Base-by-base conservation (phyloP, 1,284 basidiomycete species). In the Agroathelia rolfsii region DNA sequence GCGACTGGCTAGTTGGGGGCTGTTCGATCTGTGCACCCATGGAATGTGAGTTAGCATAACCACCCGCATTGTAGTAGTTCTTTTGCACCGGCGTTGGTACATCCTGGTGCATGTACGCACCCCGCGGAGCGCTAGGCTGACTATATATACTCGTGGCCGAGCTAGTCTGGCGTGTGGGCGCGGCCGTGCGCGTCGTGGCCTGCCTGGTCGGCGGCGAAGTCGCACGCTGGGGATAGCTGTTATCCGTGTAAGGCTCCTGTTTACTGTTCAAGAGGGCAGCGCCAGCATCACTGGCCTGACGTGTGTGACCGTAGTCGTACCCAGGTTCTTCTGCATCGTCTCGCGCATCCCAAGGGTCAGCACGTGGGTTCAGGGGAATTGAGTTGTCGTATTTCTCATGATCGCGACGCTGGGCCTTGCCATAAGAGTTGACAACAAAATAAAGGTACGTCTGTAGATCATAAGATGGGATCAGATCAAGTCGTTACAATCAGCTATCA, bases 291-390 rank as follows among this genome's bases (percentile, higher is more conserved):
- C 80, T 84, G 35, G 64, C 63, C 27, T 72, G 55, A 36, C 68
- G 59, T 13, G 55, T 32, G 43, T 79, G 75, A 10, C 56, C 53
- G 36, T 61, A n/a, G n/a, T n/a, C n/a, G n/a, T n/a, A 66, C 7
- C 49, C 51, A 18, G 44, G 51, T 12, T 36, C 42, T 11, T 44
- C 34, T 20, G 45, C 44, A 22, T 52, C 50, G 20, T 77, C 79
- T 40, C 78, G 68, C 16, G 71, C 61, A 42, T 85, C 78, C 82
- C 83, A 89, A 22, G 80, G 72, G 46, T 84, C 78, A 42, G 61
- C 64, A 34, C 77, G 73, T 42, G 66, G 62, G 38, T 61, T 62
- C 59, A 77, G 69, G 25, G 75, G 79, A 44, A 79, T 80, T 26
- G 41, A 59, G 54, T 75, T 76, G 46, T 59, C 67, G 53, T 88